Evolutionary conservation across 192 early-diverging fungal species (phyloP).

Genomic region (Funneliformis mosseae): DNA sequence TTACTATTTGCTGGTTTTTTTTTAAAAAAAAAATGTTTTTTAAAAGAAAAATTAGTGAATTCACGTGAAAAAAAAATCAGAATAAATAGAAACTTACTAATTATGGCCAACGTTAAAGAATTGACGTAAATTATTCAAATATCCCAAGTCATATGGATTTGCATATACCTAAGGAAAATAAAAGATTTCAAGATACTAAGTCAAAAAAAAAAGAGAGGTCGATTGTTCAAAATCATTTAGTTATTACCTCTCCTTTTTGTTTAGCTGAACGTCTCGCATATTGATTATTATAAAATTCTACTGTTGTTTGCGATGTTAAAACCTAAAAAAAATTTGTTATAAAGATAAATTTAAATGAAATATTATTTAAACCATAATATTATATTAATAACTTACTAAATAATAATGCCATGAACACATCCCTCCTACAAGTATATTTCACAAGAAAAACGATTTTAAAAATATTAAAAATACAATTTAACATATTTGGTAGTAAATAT

Average conservation of each 20-base stretch:
- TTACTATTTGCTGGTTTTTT: slow-evolving; percentile 18
- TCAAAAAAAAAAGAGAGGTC: background rate
- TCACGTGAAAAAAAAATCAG: background rate
- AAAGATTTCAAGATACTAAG: background rate
- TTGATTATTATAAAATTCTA: slow-evolving; percentile 64
- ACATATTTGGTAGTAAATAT: background rate
- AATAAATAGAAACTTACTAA: slow-evolving; percentile 40
- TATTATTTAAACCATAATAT: background rate
- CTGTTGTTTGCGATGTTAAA: slow-evolving; percentile 60
- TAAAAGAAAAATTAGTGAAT: background rate
- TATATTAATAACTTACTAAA: slow-evolving; percentile 42
- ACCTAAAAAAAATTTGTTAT: slow-evolving; percentile 38
- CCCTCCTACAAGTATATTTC: slow-evolving; percentile 37
- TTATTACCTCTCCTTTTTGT: slow-evolving; percentile 50
- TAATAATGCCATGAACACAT: slow-evolving; percentile 63
- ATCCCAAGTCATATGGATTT: slow-evolving; percentile 53
- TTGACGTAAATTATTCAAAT: slow-evolving; percentile 44
- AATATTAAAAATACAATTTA: background rate
- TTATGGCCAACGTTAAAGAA: slow-evolving; percentile 58
- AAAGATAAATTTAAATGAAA: background rate
- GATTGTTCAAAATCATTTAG: background rate
- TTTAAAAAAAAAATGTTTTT: background rate
- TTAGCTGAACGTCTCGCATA: slow-evolving; percentile 54
- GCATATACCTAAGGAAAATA: slow-evolving; percentile 35
- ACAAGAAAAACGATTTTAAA: background rate